These are phyloP conservation scores for Sarocladium kiliense DNA, from an alignment of 2,329 filamentous ascomycete species.

Conservation along the genomic window DNA sequence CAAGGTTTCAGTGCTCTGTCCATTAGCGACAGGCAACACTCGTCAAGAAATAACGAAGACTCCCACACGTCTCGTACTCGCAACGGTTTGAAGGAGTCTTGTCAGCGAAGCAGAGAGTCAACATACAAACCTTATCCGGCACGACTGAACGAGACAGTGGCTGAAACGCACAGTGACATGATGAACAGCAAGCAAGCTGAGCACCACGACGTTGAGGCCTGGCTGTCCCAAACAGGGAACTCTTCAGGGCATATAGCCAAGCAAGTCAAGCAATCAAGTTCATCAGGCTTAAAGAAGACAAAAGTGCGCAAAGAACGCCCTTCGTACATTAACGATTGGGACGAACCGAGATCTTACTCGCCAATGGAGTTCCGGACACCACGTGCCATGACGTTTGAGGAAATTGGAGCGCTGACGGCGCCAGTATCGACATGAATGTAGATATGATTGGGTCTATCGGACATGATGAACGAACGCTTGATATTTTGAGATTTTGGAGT, in stretches of 20 bases:
- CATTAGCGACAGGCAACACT: background rate
- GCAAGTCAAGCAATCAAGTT: background rate
- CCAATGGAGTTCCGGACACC: slow-evolving; percentile 5
- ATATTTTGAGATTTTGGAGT: background rate
- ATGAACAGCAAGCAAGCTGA: background rate
- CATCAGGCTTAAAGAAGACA: background rate
- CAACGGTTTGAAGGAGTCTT: no score
- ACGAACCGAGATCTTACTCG: slow-evolving; percentile 1
- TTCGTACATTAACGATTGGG: slow-evolving; percentile 9
- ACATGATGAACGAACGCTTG: background rate
- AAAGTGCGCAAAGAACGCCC: background rate
- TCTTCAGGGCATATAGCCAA: background rate
- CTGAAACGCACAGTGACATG: background rate
- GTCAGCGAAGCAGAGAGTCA: no score
- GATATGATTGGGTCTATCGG: background rate
- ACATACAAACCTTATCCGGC: no score
- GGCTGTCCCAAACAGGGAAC: background rate
- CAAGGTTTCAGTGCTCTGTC: background rate
- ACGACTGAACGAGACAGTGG: background rate
- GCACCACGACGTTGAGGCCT: background rate
- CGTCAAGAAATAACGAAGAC: background rate
- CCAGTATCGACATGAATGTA: background rate
- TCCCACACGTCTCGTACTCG: background rate
- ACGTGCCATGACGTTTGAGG: slow-evolving; percentile 6
- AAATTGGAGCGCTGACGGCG: background rate